Percentiles rank a stretch among this genome's conserved stretches.
These are phyloP conservation scores for Poa pratensis DNA, from an alignment of 176 grass and related monocot genomes.

Conservation along the genomic window DNA sequence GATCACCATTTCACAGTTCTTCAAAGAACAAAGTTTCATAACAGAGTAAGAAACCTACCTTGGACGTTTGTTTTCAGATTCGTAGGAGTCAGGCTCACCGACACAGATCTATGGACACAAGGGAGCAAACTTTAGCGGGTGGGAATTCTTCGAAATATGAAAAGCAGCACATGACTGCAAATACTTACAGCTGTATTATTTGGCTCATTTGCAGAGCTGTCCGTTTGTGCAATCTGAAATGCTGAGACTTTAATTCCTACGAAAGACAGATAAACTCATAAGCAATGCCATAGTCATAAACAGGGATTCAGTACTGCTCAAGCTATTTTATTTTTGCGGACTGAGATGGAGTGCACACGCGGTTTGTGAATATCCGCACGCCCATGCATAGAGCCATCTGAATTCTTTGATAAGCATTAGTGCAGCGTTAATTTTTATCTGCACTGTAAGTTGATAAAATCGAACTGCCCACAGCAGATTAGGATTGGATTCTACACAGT, in stretches of 20 bases:
- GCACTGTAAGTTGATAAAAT: background rate
- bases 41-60: conserved; percentile 22
- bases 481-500: background rate
- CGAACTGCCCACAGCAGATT: background rate
- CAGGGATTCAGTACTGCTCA: background rate
- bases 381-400: background rate
- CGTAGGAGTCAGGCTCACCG: background rate
- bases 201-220: background rate
- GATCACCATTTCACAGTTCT: background rate
- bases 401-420: conserved; percentile 6
- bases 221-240: background rate
- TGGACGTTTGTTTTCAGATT: conserved; percentile 23
- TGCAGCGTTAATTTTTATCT: background rate
- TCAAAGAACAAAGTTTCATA: background rate
- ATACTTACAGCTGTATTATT: conserved; percentile 34
- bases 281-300: background rate
- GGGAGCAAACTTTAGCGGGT: background rate
- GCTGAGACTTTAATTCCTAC: conserved; percentile 4
- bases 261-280: background rate
- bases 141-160: background rate
- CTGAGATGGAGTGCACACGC: background rate
- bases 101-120: conserved; percentile 6
- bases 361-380: background rate
- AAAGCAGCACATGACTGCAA: background rate
- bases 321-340: background rate